Conservation (phyloP, 306 rosid species). For the Gastrolobium villosum region DNA sequence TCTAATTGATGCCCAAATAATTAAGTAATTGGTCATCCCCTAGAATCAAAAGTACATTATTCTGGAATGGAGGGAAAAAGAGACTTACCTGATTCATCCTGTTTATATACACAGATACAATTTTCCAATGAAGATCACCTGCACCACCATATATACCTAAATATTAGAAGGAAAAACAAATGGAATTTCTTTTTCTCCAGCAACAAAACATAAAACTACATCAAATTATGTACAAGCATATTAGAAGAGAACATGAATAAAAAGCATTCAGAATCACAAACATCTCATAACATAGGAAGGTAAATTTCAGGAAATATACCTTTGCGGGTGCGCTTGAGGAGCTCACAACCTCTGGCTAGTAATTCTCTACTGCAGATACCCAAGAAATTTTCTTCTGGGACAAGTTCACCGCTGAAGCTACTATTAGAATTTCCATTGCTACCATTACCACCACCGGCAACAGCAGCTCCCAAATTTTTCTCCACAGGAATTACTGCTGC, state of each 20-base stretch:
- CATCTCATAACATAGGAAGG: not conserved
- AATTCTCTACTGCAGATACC: constrained; percentile 77
- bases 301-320: constrained; percentile 53
- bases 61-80: not conserved
- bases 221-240: not conserved
- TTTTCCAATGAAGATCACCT: constrained; percentile 99
- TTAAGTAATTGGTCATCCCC: constrained; percentile 35
- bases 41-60: constrained; percentile 9
- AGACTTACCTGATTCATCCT: constrained; percentile 73
- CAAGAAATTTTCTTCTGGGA: constrained; percentile 74
- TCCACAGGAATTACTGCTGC: constrained; percentile 91
- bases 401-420: constrained; percentile 78
- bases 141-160: constrained; percentile 38
- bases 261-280: not conserved
- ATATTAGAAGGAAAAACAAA: not conserved
- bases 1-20: constrained; percentile 63
- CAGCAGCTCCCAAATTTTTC: constrained; percentile 56
- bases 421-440: constrained; percentile 60
- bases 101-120: constrained; percentile 89
- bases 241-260: not conserved
- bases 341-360: constrained; percentile 82
- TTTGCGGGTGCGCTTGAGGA: constrained; percentile 91
- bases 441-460: constrained; percentile 18
- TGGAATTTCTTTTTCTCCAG: not conserved
- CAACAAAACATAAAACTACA: not conserved